Base-by-base conservation (phyloP, 768 basidiomycete genomes). In the Calocybe gangraenosa region DNA sequence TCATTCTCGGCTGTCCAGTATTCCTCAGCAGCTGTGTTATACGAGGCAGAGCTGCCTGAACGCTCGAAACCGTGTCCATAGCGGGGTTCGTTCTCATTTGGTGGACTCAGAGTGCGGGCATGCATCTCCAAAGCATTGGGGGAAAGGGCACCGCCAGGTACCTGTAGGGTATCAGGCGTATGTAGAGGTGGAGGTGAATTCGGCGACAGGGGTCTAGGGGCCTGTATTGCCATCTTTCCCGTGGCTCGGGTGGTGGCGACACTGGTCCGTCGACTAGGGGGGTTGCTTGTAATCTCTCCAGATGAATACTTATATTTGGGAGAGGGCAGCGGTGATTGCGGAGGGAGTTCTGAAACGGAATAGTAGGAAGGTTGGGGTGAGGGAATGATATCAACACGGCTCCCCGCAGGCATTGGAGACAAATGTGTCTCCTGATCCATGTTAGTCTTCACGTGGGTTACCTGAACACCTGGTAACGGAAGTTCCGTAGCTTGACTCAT, bases 281-380 rank as follows among this genome's bases (percentile, higher is more conserved):
- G 70, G 21, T 65, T 69, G 42, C 59, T 71, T 25, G 68, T 73
- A 3, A 74, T 57, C 48, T 77, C 74, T 6, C 75, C 77, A 28
- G 66, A 56, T 1, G 78, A 53, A 44, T 69, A 70, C 41, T 61
- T 68, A 58, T 75, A 76, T 46, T 69, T 61, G 3, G 80, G 66
- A 22, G 71, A 71, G 2, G 82, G 78, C 34, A 78, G 58, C 0
- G 84, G 83, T 3, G 84, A 84, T 10, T 80, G 71, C 3, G 69
- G 56, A 1, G 85, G 82, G 19, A 88, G 68, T 31, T 85, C 81
- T 3, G 75, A 84, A 5, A 70, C 76, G 15, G 86, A 84, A 58
- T 89, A 88, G 55, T 84, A 87, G 14, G 87, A 87, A 7, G 63
- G 63, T 18, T 65, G 68, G 3, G 75, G 75, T 2, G 71, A 72